These are phyloP conservation scores for Saitoella complicata DNA, from an alignment of 805 yeast genomes.

Conservation along the genomic window DNA sequence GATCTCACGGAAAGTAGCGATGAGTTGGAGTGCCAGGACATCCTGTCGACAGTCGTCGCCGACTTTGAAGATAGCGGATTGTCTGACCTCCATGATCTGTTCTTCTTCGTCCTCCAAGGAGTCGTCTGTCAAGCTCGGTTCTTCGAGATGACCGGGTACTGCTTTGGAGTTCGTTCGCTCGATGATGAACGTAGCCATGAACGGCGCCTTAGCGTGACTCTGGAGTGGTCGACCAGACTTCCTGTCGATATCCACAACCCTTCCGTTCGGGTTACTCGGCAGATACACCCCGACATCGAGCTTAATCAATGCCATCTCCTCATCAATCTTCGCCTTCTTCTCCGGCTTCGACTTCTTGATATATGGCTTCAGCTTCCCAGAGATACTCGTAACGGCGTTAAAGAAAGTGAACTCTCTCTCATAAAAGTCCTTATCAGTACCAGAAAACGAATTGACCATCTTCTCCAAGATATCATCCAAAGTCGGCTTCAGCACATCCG, in stretches of 20 bases:
- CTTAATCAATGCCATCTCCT: slow-evolving; percentile 69
- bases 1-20: slow-evolving; percentile 78
- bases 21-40: slow-evolving; percentile 78
- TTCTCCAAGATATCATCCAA: slow-evolving; percentile 54
- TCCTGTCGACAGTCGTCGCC: slow-evolving; percentile 99
- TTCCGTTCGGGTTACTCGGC: slow-evolving; percentile 94
- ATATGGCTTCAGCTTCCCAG: slow-evolving; percentile 88
- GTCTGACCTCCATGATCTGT: slow-evolving; percentile 25
- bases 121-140: too few relatives aligned
- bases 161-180: slow-evolving; percentile 20
- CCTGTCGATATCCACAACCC: slow-evolving; percentile 79
- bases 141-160: too few relatives aligned
- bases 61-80: slow-evolving; percentile 79
- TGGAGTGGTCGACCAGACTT: slow-evolving; percentile 88
- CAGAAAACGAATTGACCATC: slow-evolving; percentile 47
- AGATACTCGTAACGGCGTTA: slow-evolving; percentile 77
- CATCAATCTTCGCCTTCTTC: slow-evolving; percentile 82
- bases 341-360: slow-evolving; percentile 91
- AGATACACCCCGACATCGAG: slow-evolving; percentile 74
- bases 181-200: slow-evolving; percentile 88
- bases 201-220: slow-evolving; percentile 97
- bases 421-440: slow-evolving; percentile 49
- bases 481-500: slow-evolving; percentile 69
- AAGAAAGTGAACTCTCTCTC: slow-evolving; percentile 77
- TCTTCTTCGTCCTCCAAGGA: slow-evolving; percentile 11